Base-by-base conservation (phyloP, 768 basidiomycete species). In the Tylopilus intermedius region DNA sequence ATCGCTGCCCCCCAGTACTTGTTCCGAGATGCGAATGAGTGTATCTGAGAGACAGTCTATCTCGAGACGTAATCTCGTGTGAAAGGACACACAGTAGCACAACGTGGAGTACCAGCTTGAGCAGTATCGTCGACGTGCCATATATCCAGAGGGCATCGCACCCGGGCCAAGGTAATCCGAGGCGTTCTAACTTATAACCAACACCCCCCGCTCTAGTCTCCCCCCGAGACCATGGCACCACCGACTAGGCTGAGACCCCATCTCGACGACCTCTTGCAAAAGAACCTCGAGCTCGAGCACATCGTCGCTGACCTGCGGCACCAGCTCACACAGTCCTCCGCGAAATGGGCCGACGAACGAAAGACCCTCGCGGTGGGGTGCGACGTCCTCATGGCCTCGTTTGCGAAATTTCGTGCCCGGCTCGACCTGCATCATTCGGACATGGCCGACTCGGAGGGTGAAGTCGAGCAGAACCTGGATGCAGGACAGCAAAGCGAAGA, bases 341-440 rank as follows among this genome's bases (percentile, higher is more conserved):
- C 64, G 37, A 64, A 64, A 57, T 65, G 64, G 65, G 65, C 55
- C 8, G 65, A 65, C 32, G 64, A 65, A 53, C 64, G 65, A 45
- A 65, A 65, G 57, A 49, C 49, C 32, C 47, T 65, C 32, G 55
- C 53, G 45, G 39, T 45, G 43, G 57, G 57, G 30, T 65, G 64
- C 27, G 65, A 65, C 37, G 10, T 32, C 14, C 65, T 65, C 59
- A 65, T 65, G 64, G 62, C 64, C n/a, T 67, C 65, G 24, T 65
- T 65, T 60, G 65, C 65, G 26, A 65, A 67, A 40, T 67, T 64
- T 43, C 64, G 64, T 27, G 62, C 64, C 33, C 57, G 56, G 3
- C 44, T 67, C 1, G 64, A 65, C 40, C 41, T 51, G 2, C 63
- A 66, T 26, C 46, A 56, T 27, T 50, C 55, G 37, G 62, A 64